Evolutionary conservation across 2,329 filamentous ascomycete genomes (phyloP).

Genomic region (Aspergillus ustus): DNA sequence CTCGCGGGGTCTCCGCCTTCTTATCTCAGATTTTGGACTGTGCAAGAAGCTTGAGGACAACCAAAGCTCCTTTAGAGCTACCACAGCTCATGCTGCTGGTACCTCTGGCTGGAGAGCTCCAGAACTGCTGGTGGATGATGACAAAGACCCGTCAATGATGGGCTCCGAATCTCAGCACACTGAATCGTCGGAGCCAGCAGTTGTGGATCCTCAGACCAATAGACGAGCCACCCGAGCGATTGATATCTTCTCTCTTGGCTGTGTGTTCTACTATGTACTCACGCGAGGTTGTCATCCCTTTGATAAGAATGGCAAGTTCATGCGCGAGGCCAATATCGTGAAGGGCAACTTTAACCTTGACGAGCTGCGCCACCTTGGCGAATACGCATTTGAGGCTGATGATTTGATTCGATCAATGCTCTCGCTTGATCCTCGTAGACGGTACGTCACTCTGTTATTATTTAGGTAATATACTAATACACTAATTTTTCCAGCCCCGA

Average conservation of each 20-base stretch:
- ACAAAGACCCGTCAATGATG: slow-evolving; percentile 53
- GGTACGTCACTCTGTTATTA: slow-evolving; percentile 41
- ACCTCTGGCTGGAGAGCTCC: slow-evolving; percentile 97
- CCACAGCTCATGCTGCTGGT: slow-evolving; percentile 88
- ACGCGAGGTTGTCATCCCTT: slow-evolving; percentile 92
- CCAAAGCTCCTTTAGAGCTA: slow-evolving; percentile 92
- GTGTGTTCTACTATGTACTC: slow-evolving; percentile 99
- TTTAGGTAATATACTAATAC: neutral
- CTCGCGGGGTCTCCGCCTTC: slow-evolving; percentile 73
- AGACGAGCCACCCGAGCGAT: slow-evolving; percentile 92
- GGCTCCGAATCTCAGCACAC: slow-evolving; percentile 43
- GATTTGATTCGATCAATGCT: slow-evolving; percentile 86
- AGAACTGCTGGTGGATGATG: slow-evolving; percentile 83
- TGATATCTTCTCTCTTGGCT: slow-evolving; percentile 94
- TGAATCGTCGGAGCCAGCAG: slow-evolving; percentile 54
- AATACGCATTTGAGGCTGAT: slow-evolving; percentile 83
- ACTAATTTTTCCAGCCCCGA: slow-evolving; percentile 57
- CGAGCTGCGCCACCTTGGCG: slow-evolving; percentile 74
- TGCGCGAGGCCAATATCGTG: slow-evolving; percentile 96
- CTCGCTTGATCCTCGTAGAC: slow-evolving; percentile 64
- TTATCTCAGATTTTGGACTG: slow-evolving; percentile 96
- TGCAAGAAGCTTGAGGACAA: slow-evolving; percentile 97
- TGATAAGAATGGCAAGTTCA: slow-evolving; percentile 90
- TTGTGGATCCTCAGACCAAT: slow-evolving; percentile 61
- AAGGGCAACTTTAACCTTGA: slow-evolving; percentile 79